Base-by-base conservation (phyloP, 2,329 filamentous ascomycete genomes). In the Penicillium sp. region DNA sequence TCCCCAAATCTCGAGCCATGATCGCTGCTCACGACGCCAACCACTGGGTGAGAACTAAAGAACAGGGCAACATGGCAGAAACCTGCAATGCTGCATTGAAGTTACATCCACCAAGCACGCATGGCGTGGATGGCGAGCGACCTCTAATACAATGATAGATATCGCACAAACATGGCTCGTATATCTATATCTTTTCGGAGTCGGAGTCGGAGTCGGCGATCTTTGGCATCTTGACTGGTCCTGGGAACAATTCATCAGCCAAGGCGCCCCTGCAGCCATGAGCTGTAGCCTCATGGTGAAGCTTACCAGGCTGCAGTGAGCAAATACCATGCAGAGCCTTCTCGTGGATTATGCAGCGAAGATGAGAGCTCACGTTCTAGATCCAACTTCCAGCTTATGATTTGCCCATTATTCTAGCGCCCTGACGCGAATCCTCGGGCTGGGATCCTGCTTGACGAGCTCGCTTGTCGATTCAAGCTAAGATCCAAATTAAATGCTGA, bases 171-270 rank as follows among this genome's bases (percentile, higher is more conserved):
- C 10, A 34, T 25, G 31, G 20, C 10, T 47, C 11, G 17, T 5
- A 31, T 14, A 39, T 8, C 14, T 12, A 52, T 37, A 39, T 17
- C 6, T 1, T 7, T 48, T 58, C 55, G 52, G 50, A 22, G 11
- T 63, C 63, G 63, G 63, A 63, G 41, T 65, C 63, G 61, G 63
- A 59, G 25, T 62, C 63, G 56, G 61, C 22, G 12, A 43, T 35
- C 12, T 35, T 59, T 57, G 17, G 45, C 14, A 55, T 58, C 20
- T 45, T 45, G 49, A 56, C 54, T 37, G 34, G 38, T 4, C 34
- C 39, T 17, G 28, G 48, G 28, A 34, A 7, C 22, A 45, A 41
- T 25, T 2, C 25, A n/a, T 39, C 37, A 35, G 50, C 20, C 22
- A 31, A 10, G 20, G 31, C 57, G 25, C 17, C 35, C 20, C 17